These are phyloP conservation scores for Lentinus tigrinus DNA, from an alignment of 768 basidiomycete species.

Conservation along the genomic window DNA sequence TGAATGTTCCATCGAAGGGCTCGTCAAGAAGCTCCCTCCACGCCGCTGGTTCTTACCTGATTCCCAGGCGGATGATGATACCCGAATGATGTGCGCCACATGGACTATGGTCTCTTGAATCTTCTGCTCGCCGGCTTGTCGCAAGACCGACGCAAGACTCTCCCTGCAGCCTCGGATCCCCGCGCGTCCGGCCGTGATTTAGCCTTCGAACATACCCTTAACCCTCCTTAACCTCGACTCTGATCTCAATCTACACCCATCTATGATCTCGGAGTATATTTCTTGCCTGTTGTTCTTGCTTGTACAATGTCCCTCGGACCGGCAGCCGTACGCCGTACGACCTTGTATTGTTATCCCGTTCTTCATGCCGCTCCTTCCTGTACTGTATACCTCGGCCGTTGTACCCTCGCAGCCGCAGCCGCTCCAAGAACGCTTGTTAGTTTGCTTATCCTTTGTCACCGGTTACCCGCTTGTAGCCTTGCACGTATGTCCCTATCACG, in stretches of 20 bases:
- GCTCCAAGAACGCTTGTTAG: background rate
- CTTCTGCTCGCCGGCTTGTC: background rate
- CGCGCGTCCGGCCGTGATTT: background rate
- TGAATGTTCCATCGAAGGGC: slow-evolving; percentile 7
- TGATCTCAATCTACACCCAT: too few relatives aligned
- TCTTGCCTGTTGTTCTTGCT: too few relatives aligned
- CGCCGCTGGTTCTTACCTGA: slow-evolving; percentile 15
- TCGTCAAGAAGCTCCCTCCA: background rate
- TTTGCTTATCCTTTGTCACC: background rate
- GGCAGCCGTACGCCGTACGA: background rate
- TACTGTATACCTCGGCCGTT: too few relatives aligned
- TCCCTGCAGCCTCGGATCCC: background rate
- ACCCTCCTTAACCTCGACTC: too few relatives aligned
- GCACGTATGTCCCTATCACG: background rate
- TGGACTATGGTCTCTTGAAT: background rate
- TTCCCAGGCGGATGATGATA: slow-evolving; percentile 15
- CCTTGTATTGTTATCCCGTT: too few relatives aligned
- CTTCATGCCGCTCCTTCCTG: too few relatives aligned
- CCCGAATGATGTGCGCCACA: slow-evolving; percentile 16
- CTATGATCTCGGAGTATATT: too few relatives aligned
- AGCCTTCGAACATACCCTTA: background rate
- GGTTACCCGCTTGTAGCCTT: background rate
- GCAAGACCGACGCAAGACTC: background rate
- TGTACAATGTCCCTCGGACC: background rate
- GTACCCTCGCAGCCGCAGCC: background rate